Base-by-base conservation (phyloP, 371 early-diverging fungal species). In the Rhizopus arrhizus region DNA sequence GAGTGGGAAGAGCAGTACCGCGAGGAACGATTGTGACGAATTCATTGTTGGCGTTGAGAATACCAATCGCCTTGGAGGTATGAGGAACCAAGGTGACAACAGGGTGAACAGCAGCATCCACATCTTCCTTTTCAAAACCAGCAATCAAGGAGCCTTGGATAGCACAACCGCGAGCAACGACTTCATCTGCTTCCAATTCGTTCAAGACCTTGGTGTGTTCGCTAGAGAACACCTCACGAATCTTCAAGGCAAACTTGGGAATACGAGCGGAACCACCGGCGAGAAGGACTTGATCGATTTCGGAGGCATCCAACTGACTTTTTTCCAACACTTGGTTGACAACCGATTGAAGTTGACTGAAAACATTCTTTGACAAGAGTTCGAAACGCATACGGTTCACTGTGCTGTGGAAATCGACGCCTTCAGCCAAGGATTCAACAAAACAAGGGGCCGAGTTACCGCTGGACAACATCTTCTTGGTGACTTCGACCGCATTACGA, bases 191-290 rank as follows among this genome's bases (percentile, higher is more conserved):
- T 69, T 91, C 90, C 32, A 84, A 75, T 15, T 89, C 88, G 49
- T 73, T 68, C 60, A 91, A 85, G 63, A 95, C 77, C 72, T 86
- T 81, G 69, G 95, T 91, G 50, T 88, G 78, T 69, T 93, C 89
- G 74, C 82, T 77, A 56, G 89, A 85, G 84, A 99, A 99, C 70
- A 91, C 85, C 22, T 78, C 81, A 13, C 84, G 84, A 32, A 99
- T 73, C 66, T 92, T 85, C 66, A 89, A 70, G 70, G 91, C 90
- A 67, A 99, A 90, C 85, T 95, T 96, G 77, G 98, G 98, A 81
- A 99, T 95, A 80, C 99, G 95, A 61, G 97, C 92, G 57, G 96
- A 82, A 59, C 99, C 99, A 75, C 99, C 99, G 57, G 95, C 96
- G 57, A 99, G 80, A 41, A 99, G 87, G 63, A 99, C 92, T 66